Conservation (phyloP, 352 stramenopile species). For the Pythium brachiatum region DNA sequence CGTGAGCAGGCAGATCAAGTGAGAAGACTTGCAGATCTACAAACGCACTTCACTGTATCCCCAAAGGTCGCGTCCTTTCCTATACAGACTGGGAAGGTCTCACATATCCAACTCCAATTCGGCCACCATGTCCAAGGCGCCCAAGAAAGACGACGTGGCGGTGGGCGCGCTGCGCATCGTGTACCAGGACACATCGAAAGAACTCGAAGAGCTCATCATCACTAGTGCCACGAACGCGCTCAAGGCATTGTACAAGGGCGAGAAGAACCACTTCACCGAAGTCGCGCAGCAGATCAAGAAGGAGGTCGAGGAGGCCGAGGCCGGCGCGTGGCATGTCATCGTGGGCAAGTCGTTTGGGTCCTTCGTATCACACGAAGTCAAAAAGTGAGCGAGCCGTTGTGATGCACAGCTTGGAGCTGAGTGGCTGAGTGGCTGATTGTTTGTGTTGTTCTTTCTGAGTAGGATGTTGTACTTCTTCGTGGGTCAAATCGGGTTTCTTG, state of each 20-base stretch:
- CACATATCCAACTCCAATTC: not conserved
- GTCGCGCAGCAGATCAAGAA: slow-evolving; percentile 80
- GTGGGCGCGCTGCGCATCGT: slow-evolving; percentile 67
- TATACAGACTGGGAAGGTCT: not conserved
- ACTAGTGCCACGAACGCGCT: slow-evolving; percentile 74
- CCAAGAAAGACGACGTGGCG: slow-evolving; percentile 78
- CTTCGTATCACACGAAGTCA: slow-evolving; percentile 83
- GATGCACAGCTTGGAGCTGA: too few species aligned
- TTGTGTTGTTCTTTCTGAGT: not conserved
- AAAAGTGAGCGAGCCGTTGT: slow-evolving; percentile 49
- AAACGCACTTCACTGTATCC: too few species aligned
- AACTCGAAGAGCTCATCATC: slow-evolving; percentile 72
- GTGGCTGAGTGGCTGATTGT: not conserved
- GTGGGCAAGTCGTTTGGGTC: slow-evolving; percentile 85
- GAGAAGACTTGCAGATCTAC: not conserved
- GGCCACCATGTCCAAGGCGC: slow-evolving; percentile 59
- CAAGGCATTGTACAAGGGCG: slow-evolving; percentile 79
- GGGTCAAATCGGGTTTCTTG: slow-evolving; percentile 75
- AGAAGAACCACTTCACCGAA: slow-evolving; percentile 83
- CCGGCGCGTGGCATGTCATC: slow-evolving; percentile 79
- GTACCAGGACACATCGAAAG: slow-evolving; percentile 65
- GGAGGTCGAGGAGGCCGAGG: slow-evolving; percentile 63
- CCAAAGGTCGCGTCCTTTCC: slow-evolving; percentile 9
- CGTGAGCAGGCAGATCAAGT: not conserved
- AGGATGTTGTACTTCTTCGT: slow-evolving; percentile 86